A percentile compares a stretch with the other conserved stretches of the same genome.
Conservation (phyloP, 202 grass and related monocot genomes). For the Hordeum pubiflorum region DNA sequence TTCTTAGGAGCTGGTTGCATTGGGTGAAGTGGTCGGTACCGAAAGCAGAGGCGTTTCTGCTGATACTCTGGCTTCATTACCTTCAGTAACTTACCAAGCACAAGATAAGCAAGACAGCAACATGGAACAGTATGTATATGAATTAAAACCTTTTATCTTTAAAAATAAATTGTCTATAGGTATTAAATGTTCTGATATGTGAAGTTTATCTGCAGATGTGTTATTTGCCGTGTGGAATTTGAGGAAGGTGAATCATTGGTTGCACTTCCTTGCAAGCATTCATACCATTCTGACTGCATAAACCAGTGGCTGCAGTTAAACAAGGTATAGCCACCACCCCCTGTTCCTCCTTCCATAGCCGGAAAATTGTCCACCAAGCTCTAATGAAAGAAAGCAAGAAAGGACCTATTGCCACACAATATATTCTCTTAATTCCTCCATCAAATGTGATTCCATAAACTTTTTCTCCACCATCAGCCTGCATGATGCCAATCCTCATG, state of each 20-base stretch:
- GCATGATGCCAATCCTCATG: neutral
- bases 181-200: neutral
- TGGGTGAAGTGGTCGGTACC: constrained; percentile 82
- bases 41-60: constrained; percentile 75
- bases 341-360: neutral
- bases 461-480: neutral
- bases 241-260: constrained; percentile 74
- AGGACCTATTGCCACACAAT: neutral
- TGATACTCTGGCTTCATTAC: constrained; percentile 62
- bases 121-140: constrained; percentile 71
- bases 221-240: constrained; percentile 92
- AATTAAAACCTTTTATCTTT: neutral
- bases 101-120: constrained; percentile 65
- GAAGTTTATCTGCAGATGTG: constrained; percentile 56
- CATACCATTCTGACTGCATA: constrained; percentile 87
- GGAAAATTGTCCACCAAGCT: neutral
- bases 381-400: neutral
- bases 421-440: neutral
- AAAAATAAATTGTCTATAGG: neutral
- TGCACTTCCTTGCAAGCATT: constrained; percentile 80
- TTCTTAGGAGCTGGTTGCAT: constrained; percentile 72
- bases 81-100: constrained; percentile 60
- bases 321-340: constrained; percentile 43
- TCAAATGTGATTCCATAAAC: neutral
- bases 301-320: constrained; percentile 92